Base-by-base conservation (phyloP, 805 yeast genomes). In the Ogataea corticis region DNA sequence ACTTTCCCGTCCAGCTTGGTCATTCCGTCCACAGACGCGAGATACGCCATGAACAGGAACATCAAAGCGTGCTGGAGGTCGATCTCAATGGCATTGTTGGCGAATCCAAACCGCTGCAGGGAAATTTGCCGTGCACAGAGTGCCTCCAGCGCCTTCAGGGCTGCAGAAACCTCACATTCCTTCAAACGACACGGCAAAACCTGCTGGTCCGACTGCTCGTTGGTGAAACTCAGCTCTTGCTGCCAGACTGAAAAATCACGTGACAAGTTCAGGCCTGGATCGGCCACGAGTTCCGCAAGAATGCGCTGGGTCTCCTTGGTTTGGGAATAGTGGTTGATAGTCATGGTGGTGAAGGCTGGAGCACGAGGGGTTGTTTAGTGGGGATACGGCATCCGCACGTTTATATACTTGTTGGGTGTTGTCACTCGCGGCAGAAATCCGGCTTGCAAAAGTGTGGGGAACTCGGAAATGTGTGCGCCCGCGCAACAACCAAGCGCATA, bases 41-140 rank as follows among this genome's bases (percentile, higher is more conserved):
- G 51, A 38, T 62, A 65, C 14, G 66, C 63, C 66, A 63, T 63
- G 40, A 65, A 60, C 12, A 60, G 55, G 42, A 57, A 66, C 51
- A 58, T 54, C 19, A 58, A 52, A 13, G 67, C 65, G 40, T 63
- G 67, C 27, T 60, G 60, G 15, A 61, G 38, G 31, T 63, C 62
- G 17, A 55, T 48, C 12, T 44, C 41, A 25, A 52, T 42, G 17
- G 31, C 46, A 25, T 48, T 40, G 1, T 38, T 37, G 25, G 40
- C 41, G 23, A 37, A 40, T 5, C 45, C 48, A 34, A 43, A 51
- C 29, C 55, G 41, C 28, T 48, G 49, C 28, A 41, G 33, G n/a
- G 46, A 44, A 17, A 58, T 44, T 33, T 39, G 30, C 19, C 50
- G 33, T 12, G 61, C 61, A n/a, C 42, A 42, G 27, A 50, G 18